Base-by-base conservation (phyloP, 345 rosid genomes). In the Eucalyptus pumila region DNA sequence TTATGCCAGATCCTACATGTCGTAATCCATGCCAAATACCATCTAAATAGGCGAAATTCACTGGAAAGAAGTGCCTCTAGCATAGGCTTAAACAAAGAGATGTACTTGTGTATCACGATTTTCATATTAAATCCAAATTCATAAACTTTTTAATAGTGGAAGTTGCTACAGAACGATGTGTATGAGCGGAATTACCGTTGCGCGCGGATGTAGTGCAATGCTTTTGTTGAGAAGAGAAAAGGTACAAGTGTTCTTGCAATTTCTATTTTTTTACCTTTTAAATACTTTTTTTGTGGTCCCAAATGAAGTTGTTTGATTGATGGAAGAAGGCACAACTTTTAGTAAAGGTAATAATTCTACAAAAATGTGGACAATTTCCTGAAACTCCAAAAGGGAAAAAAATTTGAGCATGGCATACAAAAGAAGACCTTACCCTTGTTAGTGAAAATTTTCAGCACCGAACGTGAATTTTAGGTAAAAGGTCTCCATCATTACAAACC, bases 51-150 rank as follows among this genome's bases (percentile, higher is more conserved):
- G 3, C 2, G 14, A 21, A 37, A 76, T 40, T 7, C 27, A 6
- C 5, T 11, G 0, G 4, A 76, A 37, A 76, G 14, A 76, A 9
- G 3, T 19, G 2, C 0, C 14, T 37, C 42, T 21, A 37, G 14
- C 4, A 37, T 9, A 72, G 27, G 2, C 5, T 14, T 5, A 2
- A 34, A 72, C 4, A 34, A 4, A 72, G 44, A 37, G 26, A 10
- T 24, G 8, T 19, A 37, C 8, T 37, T 1, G 0, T 72, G 14
- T 0, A 15, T 37, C 45, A 10, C 2, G 0, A 72, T 3, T 34
- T 21, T 72, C 14, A 6, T 72, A 9, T 19, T 72, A 12, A 76
- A 37, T 37, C 5, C 27, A 13, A 37, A 23, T 76, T 0, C 1
- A 12, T 0, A 76, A 44, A 76, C 12, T 21, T 37, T 11, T 37